phyloP scores from a whole-genome alignment of 2,329 filamentous ascomycete species.

The Fonsecaea erecta region DNA sequence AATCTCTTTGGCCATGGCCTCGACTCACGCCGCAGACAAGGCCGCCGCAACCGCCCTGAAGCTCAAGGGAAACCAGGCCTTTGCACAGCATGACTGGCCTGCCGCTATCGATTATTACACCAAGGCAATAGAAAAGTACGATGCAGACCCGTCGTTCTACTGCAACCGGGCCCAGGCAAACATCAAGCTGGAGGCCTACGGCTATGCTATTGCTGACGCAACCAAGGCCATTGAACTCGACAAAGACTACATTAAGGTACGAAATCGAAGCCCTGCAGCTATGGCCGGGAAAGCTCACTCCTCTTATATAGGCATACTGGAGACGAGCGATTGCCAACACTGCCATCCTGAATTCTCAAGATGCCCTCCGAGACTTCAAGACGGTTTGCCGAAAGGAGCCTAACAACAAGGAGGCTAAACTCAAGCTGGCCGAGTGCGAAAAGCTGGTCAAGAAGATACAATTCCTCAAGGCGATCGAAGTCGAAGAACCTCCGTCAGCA shows the following conservation, averaged over 20 bases:
- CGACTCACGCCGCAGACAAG: constrained; percentile 49
- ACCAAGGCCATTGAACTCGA: constrained; percentile 90
- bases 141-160: constrained; percentile 85
- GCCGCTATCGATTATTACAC: constrained; percentile 81
- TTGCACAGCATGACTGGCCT: constrained; percentile 84
- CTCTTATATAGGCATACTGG: constrained; percentile 75
- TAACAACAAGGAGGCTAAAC: constrained; percentile 83
- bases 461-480: constrained; percentile 93
- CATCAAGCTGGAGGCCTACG: constrained; percentile 94
- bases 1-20: constrained; percentile 32
- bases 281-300: background rate
- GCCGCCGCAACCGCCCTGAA: constrained; percentile 83
- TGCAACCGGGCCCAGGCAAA: constrained; percentile 92
- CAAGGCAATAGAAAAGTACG: constrained; percentile 82
- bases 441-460: constrained; percentile 90
- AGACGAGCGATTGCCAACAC: constrained; percentile 88
- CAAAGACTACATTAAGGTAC: constrained; percentile 83
- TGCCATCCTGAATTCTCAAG: constrained; percentile 84
- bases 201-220: constrained; percentile 88
- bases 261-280: constrained; percentile 32
- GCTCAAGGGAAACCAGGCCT: constrained; percentile 92
- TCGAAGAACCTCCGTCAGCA: constrained; percentile 88
- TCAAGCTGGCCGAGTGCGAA: constrained; percentile 90
- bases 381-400: constrained; percentile 86
- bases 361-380: constrained; percentile 90